Percentiles rank a stretch among this genome's conserved stretches.
phyloP scores from a whole-genome alignment of 2,329 filamentous ascomycete genomes.

The Microcera coccophila region DNA sequence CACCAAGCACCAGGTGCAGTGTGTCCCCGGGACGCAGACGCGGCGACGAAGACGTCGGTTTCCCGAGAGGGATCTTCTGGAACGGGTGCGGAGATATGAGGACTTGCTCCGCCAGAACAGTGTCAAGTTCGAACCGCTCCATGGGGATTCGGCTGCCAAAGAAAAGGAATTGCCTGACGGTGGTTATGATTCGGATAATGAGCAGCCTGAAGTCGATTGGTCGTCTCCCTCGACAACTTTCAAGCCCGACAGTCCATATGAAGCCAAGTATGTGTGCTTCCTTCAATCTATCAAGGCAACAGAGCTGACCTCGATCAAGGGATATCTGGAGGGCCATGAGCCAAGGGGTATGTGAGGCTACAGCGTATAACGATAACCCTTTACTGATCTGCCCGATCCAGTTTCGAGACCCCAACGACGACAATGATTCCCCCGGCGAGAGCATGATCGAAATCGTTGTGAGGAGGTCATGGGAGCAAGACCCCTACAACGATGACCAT shows the following conservation, averaged over 20 bases:
- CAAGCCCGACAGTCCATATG: slow-evolving; percentile 6
- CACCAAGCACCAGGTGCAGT: slow-evolving; percentile 41
- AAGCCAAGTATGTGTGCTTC: slow-evolving; percentile 13
- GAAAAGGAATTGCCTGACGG: slow-evolving; percentile 1
- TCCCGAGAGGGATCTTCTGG: slow-evolving; percentile 55
- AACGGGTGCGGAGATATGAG: slow-evolving; percentile 56
- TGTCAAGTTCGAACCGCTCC: slow-evolving; percentile 50
- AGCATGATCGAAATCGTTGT: slow-evolving; percentile 27
- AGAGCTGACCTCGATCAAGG: slow-evolving; percentile 29
- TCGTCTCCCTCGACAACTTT: slow-evolving; percentile 3
- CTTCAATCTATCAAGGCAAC: background rate
- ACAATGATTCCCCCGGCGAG: background rate
- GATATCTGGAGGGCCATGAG: slow-evolving; percentile 46
- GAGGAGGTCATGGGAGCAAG: slow-evolving; percentile 44
- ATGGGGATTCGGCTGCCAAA: slow-evolving; percentile 12
- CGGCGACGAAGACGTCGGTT: slow-evolving; percentile 42
- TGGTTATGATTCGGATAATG: slow-evolving; percentile 9
- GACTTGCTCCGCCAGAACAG: slow-evolving; percentile 51
- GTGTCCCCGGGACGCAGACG: slow-evolving; percentile 37
- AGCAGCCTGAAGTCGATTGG: slow-evolving; percentile 1
- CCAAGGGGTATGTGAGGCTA: slow-evolving; percentile 34
- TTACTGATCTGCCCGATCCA: background rate
- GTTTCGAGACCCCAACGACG: slow-evolving; percentile 4
- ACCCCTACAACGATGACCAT: slow-evolving; percentile 40
- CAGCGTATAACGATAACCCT: background rate